Percentiles rank a stretch among this genome's conserved stretches.
phyloP scores from a whole-genome alignment of 139 green algal species.

The Coccomyxa sp. region DNA sequence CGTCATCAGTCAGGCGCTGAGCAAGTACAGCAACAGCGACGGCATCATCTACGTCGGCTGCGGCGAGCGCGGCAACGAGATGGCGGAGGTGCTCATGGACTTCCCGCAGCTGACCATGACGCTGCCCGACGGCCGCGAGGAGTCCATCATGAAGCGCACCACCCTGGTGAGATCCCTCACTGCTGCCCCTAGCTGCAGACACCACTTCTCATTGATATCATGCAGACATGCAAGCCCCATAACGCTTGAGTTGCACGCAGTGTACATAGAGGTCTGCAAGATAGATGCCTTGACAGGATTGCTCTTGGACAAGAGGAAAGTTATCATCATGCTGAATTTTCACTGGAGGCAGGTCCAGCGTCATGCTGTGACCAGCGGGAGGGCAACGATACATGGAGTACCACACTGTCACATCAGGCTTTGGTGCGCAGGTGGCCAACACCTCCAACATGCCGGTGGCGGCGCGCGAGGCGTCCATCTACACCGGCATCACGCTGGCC shows the following conservation, averaged over 20 bases:
- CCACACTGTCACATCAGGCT: not conserved
- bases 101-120: conserved; percentile 98
- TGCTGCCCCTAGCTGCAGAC: too few species aligned
- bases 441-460: conserved; percentile 99
- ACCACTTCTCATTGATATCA: too few species aligned
- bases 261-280: too few species aligned
- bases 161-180: conserved; percentile 83
- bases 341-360: too few species aligned
- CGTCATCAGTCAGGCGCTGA: conserved; percentile 97
- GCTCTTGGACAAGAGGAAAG: too few species aligned
- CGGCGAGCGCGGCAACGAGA: conserved; percentile 95
- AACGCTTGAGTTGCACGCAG: too few species aligned
- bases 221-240: too few species aligned
- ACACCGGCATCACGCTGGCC: conserved; percentile 98
- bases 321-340: too few species aligned
- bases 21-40: conserved; percentile 98
- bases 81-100: conserved; percentile 87
- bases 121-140: conserved; percentile 92
- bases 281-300: too few species aligned
- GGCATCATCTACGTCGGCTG: conserved; percentile 99
- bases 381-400: not conserved
- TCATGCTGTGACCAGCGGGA: too few species aligned
- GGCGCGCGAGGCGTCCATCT: conserved; percentile 98
- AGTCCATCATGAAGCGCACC: conserved; percentile 99
- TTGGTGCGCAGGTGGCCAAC: conserved; percentile 82